Percentiles rank a stretch among this genome's conserved stretches.
Conservation (phyloP, 805 yeast species). For the Barnettozyma siamensis region DNA sequence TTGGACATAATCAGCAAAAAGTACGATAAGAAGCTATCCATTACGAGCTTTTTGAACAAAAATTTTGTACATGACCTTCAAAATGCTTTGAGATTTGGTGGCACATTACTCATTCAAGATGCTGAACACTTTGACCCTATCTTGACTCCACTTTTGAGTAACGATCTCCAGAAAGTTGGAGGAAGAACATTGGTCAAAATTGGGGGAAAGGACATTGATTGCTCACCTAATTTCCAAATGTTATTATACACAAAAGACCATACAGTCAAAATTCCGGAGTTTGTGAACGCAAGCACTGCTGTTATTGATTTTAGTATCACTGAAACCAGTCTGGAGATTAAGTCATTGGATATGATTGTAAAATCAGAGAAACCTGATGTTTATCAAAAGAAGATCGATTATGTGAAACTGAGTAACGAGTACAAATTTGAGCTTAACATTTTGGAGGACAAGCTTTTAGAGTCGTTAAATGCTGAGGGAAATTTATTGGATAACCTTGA, state of each 20-base stretch:
- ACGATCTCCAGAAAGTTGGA: conserved; percentile 59
- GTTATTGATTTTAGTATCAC: conserved; percentile 72
- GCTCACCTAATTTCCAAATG: conserved; percentile 57
- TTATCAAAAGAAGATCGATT: conserved; percentile 48
- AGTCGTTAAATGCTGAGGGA: conserved; percentile 51
- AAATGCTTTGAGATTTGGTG: conserved; percentile 81
- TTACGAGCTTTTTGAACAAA: conserved; percentile 68
- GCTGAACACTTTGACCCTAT: conserved; percentile 80
- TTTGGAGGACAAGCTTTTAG: conserved; percentile 56
- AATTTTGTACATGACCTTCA: conserved; percentile 66
- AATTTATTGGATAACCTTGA: conserved; percentile 64
- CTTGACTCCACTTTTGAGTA: conserved; percentile 52
- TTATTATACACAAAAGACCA: conserved; percentile 59
- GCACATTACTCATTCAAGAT: conserved; percentile 63
- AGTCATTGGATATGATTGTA: conserved; percentile 54
- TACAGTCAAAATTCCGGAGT: conserved; percentile 39
- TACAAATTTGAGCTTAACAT: conserved; percentile 46
- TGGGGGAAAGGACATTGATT: conserved; percentile 61
- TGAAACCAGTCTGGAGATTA: conserved; percentile 55
- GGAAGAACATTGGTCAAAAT: conserved; percentile 59
- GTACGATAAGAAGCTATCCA: conserved; percentile 32
- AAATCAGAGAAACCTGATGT: conserved; percentile 58
- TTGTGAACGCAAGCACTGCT: conserved; percentile 56
- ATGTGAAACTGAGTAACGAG: conserved; percentile 52
- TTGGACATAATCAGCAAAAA: conserved; percentile 34